Base-by-base conservation (phyloP, 140 eudicot genomes). In the Erigeron philadelphicus region DNA sequence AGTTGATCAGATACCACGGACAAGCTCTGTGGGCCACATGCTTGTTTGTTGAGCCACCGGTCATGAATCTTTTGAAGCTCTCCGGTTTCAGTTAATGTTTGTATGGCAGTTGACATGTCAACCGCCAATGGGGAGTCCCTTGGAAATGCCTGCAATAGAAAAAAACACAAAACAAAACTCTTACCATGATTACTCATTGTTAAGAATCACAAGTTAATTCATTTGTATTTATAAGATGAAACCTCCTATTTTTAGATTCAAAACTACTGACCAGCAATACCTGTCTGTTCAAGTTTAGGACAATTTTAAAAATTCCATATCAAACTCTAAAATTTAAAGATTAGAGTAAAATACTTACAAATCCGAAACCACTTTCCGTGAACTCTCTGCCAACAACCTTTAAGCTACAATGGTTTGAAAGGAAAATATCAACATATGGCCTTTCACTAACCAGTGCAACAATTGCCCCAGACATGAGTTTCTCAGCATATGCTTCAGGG, bases 21-120 rank as follows among this genome's bases (percentile, higher is more conserved):
- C 42, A 40, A 57, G 63, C 63, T 57, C 17, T 54, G 60, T 54
- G 60, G 60, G 60, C 60, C 60, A 54, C 60, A 54, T 23, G 60
- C 60, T 16, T 54, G 21, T 54, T 54, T 54, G 60, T 54, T 54
- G 60, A 54, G 60, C 60, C 60, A 54, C 1, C 11, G 21, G 60
- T 54, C 60, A 6, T 16, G 60, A 54, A 54, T 54, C 60, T 54
- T 54, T 17, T 54, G 31, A 6, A 54, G 25, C 60, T 54, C 60
- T 16, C 60, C 60, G 0, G 60, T 54, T 54, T 54, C 60, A 5
- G 23, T 17, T 54, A 54, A 54, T 17, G 18, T 54, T 54, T 4
- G 60, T 54, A 54, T 54, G 60, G 60, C 60, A 18, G 60, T 54
- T 7, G 60, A 54, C 11, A 54, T 54, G 60, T 54, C 60, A 54